Evolutionary conservation across 1,284 basidiomycete genomes (phyloP).

Genomic region (Microbotryum silenes-acaulis): DNA sequence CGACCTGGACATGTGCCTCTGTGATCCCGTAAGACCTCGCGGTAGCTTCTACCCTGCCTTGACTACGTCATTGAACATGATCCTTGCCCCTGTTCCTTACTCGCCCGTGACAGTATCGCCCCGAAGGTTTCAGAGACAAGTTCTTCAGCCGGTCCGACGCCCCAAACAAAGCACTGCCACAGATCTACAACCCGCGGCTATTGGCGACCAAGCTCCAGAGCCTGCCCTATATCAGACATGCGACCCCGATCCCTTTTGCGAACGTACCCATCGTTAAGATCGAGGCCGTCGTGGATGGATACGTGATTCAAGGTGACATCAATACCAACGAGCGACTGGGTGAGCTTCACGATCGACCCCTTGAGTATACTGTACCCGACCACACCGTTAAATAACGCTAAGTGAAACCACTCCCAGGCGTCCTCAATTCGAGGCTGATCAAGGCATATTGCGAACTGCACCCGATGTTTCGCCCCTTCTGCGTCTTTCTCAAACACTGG

Average conservation of each 20-base stretch:
- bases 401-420: slow-evolving; percentile 11
- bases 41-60: slow-evolving; percentile 17
- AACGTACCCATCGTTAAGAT: slow-evolving; percentile 35
- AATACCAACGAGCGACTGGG: slow-evolving; percentile 30
- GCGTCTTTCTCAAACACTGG: slow-evolving; percentile 36
- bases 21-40: slow-evolving; percentile 22
- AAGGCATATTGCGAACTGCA: slow-evolving; percentile 32
- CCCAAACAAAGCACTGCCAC: slow-evolving; percentile 9
- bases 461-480: slow-evolving; percentile 30
- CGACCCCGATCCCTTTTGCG: slow-evolving; percentile 11
- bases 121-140: slow-evolving; percentile 28
- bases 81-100: not conserved
- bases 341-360: not conserved
- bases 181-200: slow-evolving; percentile 28
- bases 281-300: slow-evolving; percentile 26
- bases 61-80: slow-evolving; percentile 2
- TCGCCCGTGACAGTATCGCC: slow-evolving; percentile 9
- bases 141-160: slow-evolving; percentile 7
- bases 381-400: not conserved
- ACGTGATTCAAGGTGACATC: slow-evolving; percentile 33
- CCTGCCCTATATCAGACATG: slow-evolving; percentile 11
- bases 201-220: slow-evolving; percentile 17
- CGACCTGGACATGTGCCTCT: slow-evolving; percentile 35
- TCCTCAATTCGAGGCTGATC: slow-evolving; percentile 31
- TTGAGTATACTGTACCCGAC: not conserved